phyloP scores from a whole-genome alignment of 2,329 filamentous ascomycete species.

The Furcasterigmium furcatum region DNA sequence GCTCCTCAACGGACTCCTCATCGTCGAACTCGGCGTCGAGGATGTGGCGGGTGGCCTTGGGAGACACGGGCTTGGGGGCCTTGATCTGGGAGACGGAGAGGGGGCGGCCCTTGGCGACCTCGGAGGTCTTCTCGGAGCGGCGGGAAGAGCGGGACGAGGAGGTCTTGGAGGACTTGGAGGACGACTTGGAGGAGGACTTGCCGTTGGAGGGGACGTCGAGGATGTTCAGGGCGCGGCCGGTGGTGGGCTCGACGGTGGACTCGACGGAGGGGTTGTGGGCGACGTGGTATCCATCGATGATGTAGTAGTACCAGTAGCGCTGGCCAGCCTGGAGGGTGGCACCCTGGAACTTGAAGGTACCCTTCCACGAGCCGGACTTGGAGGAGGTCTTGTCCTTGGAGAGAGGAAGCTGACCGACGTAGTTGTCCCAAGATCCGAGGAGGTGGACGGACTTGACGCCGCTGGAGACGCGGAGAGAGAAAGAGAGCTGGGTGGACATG shows the following conservation, averaged over 20 bases:
- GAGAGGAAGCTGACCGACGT: conserved; percentile 89
- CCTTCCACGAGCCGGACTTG: conserved; percentile 91
- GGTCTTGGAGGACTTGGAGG: conserved; percentile 38
- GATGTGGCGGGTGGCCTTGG: conserved; percentile 83
- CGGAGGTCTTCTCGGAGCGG: conserved; percentile 34
- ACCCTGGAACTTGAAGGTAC: conserved; percentile 93
- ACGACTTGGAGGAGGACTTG: conserved; percentile 38
- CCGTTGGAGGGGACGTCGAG: conserved; percentile 73
- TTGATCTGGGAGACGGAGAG: conserved; percentile 86
- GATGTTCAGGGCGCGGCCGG: conserved; percentile 94
- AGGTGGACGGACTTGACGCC: conserved; percentile 97
- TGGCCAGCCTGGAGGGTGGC: conserved; percentile 81
- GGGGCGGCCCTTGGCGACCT: conserved; percentile 84
- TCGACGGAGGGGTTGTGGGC: conserved; percentile 91
- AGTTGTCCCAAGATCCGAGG: conserved; percentile 98
- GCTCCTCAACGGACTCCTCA: conserved; percentile 71
- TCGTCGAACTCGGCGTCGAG: conserved; percentile 76
- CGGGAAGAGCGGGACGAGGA: conserved; percentile 35
- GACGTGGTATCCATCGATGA: conserved; percentile 98
- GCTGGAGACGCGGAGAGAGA: conserved; percentile 91
- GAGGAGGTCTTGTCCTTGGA: conserved; percentile 80
- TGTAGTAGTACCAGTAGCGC: conserved; percentile 99
- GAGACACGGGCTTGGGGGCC: conserved; percentile 85
- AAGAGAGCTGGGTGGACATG: conserved; percentile 94
- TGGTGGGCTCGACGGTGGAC: conserved; percentile 92